Evolutionary conservation across 257 asterid genomes (phyloP).

Genomic region (Solanum chaucha): DNA sequence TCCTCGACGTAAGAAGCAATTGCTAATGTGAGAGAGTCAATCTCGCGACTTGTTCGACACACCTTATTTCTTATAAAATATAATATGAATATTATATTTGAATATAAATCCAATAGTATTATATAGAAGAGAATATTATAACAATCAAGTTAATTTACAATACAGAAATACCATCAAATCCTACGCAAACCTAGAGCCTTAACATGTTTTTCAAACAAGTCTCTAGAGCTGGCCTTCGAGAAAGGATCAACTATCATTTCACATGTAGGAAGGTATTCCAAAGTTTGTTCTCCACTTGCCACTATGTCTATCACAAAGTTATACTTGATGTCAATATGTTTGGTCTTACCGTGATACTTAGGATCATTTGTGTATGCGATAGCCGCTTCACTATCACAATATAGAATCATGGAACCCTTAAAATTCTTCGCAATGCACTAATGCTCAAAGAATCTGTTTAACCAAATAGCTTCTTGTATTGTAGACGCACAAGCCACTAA

Average conservation of each 20-base stretch:
- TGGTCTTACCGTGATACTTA: neutral
- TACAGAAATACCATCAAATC: neutral
- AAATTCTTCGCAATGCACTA: neutral
- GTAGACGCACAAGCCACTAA: neutral
- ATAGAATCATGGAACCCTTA: neutral
- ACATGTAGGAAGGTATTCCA: neutral
- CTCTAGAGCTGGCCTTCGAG: neutral
- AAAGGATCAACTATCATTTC: neutral
- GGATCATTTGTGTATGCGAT: neutral
- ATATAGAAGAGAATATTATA: neutral
- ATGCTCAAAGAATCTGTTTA: neutral
- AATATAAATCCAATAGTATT: no score
- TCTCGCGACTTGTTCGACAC: no score
- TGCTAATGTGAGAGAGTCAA: neutral
- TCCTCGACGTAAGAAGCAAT: neutral
- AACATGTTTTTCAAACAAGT: neutral
- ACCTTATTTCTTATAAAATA: no score
- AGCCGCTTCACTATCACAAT: no score
- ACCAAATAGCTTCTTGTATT: neutral
- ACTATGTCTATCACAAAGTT: neutral
- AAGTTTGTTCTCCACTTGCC: neutral
- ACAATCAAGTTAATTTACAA: no score
- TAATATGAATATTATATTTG: no score
- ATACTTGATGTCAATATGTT: neutral
- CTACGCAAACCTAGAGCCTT: neutral